Conservation (phyloP, 1,139 yeast species). For the Geotrichum candidum region DNA sequence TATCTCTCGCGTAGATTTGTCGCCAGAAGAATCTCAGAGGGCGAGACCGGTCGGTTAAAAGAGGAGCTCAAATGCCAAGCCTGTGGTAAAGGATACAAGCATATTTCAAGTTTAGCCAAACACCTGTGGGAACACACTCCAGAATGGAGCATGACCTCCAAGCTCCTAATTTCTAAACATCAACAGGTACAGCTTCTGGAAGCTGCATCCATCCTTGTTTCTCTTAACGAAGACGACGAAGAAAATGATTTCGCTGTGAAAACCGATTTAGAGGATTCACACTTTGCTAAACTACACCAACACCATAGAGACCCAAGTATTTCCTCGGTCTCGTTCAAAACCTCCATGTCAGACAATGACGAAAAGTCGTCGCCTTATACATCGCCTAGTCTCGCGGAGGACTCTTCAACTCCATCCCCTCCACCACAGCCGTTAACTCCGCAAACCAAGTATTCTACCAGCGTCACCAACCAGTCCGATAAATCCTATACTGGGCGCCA, state of each 20-base stretch:
- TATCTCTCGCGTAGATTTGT: conserved; percentile 66
- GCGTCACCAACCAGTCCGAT: not conserved
- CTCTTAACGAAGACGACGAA: conserved; percentile 58
- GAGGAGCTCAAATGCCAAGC: conserved; percentile 84
- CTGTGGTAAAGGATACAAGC: conserved; percentile 86
- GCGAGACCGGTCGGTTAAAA: conserved; percentile 76
- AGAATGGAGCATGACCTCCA: conserved; percentile 83
- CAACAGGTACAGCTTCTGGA: conserved; percentile 85
- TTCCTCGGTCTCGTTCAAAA: not conserved
- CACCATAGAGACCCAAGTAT: not conserved
- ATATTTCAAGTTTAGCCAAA: conserved; percentile 70
- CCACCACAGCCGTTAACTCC: conserved; percentile 17
- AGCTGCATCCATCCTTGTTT: conserved; percentile 80
- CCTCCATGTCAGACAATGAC: conserved; percentile 2
- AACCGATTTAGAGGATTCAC: not conserved
- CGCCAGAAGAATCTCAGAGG: conserved; percentile 76
- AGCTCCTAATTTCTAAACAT: conserved; percentile 75
- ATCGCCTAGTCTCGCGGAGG: conserved; percentile 14
- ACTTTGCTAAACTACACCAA: conserved; percentile 6
- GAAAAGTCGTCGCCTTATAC: conserved; percentile 8
- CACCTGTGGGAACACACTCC: conserved; percentile 87
- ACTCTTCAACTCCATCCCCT: conserved; percentile 17
- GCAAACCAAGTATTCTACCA: not conserved
- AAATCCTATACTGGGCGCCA: not conserved
- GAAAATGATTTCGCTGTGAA: conserved; percentile 16